phyloP scores from a whole-genome alignment of 2,329 filamentous ascomycete species.

The Ascochyta clinopodiicola region DNA sequence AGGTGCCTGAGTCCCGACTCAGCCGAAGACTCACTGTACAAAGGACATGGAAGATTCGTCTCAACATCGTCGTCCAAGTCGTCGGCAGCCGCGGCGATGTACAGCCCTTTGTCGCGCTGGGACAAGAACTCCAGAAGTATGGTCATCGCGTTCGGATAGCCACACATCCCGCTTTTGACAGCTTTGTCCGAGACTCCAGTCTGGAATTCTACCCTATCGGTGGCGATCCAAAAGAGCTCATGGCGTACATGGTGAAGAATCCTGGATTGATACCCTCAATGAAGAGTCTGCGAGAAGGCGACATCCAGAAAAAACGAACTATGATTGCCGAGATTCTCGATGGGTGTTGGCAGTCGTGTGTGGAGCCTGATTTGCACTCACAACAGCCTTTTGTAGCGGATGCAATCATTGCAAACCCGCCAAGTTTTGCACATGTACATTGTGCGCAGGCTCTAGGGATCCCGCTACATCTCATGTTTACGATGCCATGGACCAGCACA shows the following conservation, averaged over 20 bases:
- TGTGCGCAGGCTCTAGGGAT: no score
- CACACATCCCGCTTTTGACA: conserved; percentile 27
- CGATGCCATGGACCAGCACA: conserved; percentile 62
- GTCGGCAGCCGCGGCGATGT: conserved; percentile 68
- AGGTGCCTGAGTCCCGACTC: neutral
- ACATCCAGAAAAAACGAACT: conserved; percentile 40
- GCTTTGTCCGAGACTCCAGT: conserved; percentile 21
- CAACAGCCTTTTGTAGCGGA: conserved; percentile 75
- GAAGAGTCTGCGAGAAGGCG: conserved; percentile 32
- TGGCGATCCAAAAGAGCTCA: conserved; percentile 49
- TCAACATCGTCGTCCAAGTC: conserved; percentile 64
- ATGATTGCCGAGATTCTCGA: conserved; percentile 36
- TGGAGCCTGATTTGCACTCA: conserved; percentile 46
- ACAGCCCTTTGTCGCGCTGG: conserved; percentile 65
- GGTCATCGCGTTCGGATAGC: conserved; percentile 36
- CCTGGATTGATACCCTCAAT: no score
- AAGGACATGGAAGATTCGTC: conserved; percentile 6
- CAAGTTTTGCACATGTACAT: conserved; percentile 77
- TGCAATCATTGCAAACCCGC: conserved; percentile 77
- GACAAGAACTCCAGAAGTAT: conserved; percentile 52
- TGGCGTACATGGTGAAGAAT: conserved; percentile 61
- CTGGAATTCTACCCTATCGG: conserved; percentile 47
- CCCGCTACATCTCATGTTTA: conserved; percentile 84
- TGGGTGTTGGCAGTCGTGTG: conserved; percentile 43
- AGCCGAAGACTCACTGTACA: conserved; percentile 12